Evolutionary conservation across 2,329 filamentous ascomycete genomes (phyloP), one percentile per base, ranked within the genome.

Genomic region (Alternaria postmessia): DNA sequence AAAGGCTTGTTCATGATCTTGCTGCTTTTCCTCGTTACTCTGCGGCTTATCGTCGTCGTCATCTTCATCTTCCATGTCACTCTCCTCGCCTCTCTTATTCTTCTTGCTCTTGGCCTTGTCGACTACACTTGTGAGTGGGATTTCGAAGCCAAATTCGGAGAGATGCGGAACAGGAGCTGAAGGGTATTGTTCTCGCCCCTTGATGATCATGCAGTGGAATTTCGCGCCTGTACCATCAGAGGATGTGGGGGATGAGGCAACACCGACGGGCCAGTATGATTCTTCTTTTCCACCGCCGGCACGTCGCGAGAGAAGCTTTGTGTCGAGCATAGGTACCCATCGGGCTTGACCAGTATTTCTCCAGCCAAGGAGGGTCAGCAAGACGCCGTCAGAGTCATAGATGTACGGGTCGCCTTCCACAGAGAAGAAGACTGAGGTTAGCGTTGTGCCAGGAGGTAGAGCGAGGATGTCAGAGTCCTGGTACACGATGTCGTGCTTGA

Each of bases 181-280:
- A 2, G 73, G 73, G 74, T 97, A 92, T 74, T 90, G 87, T 75
- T 99, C 95, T 36, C 91, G 91, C 64, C 95, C 95, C 81, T 99
- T 99, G 74, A 99, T 89, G 71, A 99, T 98, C 80, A 99, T 97
- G 81, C 96, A 99, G 84, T 98, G 94, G 79, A 99, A 99, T 73
- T 91, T 94, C 71, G 91, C 86, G 73, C 94, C 89, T 6, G 93
- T 92, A 1, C 97, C 92, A 1, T 93, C 94, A 73, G 51, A 41
- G 7, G 55, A 36, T 5, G 57, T 51, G 5, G 51, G 52, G 2
- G 91, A 86, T 70, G 94, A 89, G 3, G 94, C 93, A 1, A 98
- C 94, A 1, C 95, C 95, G 32, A 99, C 92, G 1, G 95, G 95
- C 87, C 94, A 99, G 82, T 99, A 99, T 0, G 85, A 87, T 80